phyloP scores from a whole-genome alignment of 1,284 basidiomycete species.

The Wallemia ichthyophaga region DNA sequence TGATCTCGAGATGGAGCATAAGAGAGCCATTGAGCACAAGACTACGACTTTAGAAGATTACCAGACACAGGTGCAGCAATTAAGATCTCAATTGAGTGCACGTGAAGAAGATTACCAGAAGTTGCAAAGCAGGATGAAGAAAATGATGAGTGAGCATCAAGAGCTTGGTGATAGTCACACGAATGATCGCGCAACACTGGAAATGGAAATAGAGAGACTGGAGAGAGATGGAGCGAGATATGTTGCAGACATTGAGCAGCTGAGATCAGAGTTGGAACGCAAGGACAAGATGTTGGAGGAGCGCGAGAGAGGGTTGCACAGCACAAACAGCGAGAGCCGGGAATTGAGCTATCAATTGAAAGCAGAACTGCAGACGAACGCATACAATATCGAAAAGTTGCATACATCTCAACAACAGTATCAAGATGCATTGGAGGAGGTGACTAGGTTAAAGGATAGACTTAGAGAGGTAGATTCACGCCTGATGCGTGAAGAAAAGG shows the following conservation, averaged over 20 bases:
- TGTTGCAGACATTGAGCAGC: constrained; percentile 46
- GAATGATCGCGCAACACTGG: constrained; percentile 53
- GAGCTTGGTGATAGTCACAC: constrained; percentile 49
- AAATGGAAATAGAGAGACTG: constrained; percentile 65
- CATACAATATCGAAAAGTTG: constrained; percentile 49
- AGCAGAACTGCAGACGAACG: constrained; percentile 46
- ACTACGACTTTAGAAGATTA: neutral
- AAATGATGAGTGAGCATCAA: constrained; percentile 33
- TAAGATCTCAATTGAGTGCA: constrained; percentile 17
- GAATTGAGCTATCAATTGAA: constrained; percentile 45
- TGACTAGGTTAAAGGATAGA: constrained; percentile 25
- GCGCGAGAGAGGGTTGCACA: constrained; percentile 21
- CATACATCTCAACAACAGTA: constrained; percentile 8
- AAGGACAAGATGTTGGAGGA: constrained; percentile 33
- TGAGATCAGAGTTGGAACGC: constrained; percentile 38
- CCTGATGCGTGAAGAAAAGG: constrained; percentile 51
- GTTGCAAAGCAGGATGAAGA: constrained; percentile 39
- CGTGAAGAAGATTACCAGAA: constrained; percentile 30
- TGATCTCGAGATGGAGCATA: constrained; percentile 18
- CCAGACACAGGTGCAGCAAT: constrained; percentile 15
- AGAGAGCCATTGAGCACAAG: constrained; percentile 11
- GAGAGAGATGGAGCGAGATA: constrained; percentile 52
- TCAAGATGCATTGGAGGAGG: constrained; percentile 34
- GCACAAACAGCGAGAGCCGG: constrained; percentile 34
- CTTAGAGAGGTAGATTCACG: constrained; percentile 48